Evolutionary conservation across 495 filamentous ascomycete species (phyloP), one percentile per base, ranked within the genome.

Genomic region (Aspergillus asperescens): DNA sequence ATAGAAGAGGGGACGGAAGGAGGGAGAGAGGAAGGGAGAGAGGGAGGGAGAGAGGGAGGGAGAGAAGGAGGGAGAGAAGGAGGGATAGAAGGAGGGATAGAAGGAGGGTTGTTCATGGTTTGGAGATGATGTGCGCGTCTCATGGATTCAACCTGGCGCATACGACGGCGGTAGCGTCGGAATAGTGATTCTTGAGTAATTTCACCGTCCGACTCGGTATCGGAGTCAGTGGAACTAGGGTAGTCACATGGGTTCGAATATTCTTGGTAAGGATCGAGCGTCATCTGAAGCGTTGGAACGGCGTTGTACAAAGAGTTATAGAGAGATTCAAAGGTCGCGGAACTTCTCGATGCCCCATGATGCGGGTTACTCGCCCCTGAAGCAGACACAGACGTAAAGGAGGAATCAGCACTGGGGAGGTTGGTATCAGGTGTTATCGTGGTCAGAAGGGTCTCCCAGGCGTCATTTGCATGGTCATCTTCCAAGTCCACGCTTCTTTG

Each of bases 381-480:
- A 3, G 81, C 81, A 4, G 80, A 75, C 0, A 81, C 77, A 0
- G 87, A 90, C 0, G 81, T 80, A 62, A 93, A 95, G 1, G 89
- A 93, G 1, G 88, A 87, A 35, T 86, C 82, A 2, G 80, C 80
- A 61, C 88, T 95, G 1, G 89, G 89, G 7, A 89, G 77, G 43
- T 83, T 85, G 7, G 83, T 81, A 65, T 95, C 90, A 4, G 88
- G 89, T 0, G 86, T 81, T 40, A 96, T 81, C 2, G 88, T 93
- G 7, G 78, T 84, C 49, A 88, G 76, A 54, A 95, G 77, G 8
- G 83, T 88, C 41, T 91, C 85, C 90, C 90, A 96, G 15, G 77
- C 74, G 44, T 78, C 76, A 44, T 57, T 63, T n/a, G 65, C 63
- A 39, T 82, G 64, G 13, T 73, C 82, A 28, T 69, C 80, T 41